Conservation (phyloP, 306 rosid genomes). For the Quercus glauca region DNA sequence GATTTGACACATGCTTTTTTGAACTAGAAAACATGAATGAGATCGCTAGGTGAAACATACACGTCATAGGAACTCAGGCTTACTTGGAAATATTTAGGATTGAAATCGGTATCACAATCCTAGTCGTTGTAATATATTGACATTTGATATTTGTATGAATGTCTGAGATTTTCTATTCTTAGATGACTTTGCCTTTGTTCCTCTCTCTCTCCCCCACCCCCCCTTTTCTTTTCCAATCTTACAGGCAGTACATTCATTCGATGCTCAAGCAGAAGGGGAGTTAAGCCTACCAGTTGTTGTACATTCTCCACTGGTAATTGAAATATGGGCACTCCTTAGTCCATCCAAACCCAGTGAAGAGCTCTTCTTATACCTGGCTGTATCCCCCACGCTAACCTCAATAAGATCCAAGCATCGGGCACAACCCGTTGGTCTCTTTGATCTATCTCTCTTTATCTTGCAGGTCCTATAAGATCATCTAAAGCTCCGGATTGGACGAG, state of each 20-base stretch:
- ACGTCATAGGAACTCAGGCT: neutral
- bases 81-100: neutral
- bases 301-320: conserved; percentile 15
- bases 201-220: neutral
- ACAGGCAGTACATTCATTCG: conserved; percentile 84
- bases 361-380: too few relatives aligned
- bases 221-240: neutral
- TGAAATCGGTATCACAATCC: neutral
- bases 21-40: too few relatives aligned
- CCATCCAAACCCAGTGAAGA: too few relatives aligned
- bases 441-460: too few relatives aligned
- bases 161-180: neutral
- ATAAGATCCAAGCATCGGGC: too few relatives aligned
- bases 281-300: conserved; percentile 69
- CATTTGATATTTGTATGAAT: neutral
- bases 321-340: too few relatives aligned
- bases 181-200: neutral
- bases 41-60: neutral
- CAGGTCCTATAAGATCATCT: too few relatives aligned
- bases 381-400: too few relatives aligned
- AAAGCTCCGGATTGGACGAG: too few relatives aligned
- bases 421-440: too few relatives aligned
- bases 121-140: neutral
- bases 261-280: conserved; percentile 87
- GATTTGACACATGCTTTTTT: neutral